These are phyloP conservation scores for Datisca glomerata DNA, from an alignment of 306 rosid genomes.

Conservation along the genomic window DNA sequence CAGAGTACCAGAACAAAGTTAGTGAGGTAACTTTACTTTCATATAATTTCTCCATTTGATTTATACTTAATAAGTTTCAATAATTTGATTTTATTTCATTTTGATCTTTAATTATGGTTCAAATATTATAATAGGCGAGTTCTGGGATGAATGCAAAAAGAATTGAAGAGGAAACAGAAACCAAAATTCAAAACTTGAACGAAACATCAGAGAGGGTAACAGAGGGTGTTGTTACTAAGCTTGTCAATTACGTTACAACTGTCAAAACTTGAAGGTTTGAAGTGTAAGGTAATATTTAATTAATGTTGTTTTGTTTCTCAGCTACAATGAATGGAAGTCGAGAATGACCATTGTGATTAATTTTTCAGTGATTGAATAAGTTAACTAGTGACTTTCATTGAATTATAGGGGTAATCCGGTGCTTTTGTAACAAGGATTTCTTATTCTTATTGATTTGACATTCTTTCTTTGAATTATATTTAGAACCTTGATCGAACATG, in stretches of 20 bases:
- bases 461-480: too few relatives aligned
- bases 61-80: background rate
- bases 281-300: too few relatives aligned
- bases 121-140: constrained; percentile 27
- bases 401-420: too few relatives aligned
- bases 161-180: constrained; percentile 61
- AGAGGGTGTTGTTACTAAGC: constrained; percentile 45
- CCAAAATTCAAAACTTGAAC: constrained; percentile 34
- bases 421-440: too few relatives aligned
- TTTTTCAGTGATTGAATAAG: too few relatives aligned
- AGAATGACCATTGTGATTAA: too few relatives aligned
- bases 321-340: too few relatives aligned
- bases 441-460: too few relatives aligned
- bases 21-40: constrained; percentile 38
- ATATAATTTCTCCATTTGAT: too few relatives aligned
- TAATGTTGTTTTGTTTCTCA: too few relatives aligned
- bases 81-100: background rate
- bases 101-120: background rate
- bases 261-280: constrained; percentile 32
- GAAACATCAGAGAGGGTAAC: constrained; percentile 33
- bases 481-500: too few relatives aligned
- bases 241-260: constrained; percentile 41
- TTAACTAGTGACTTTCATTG: too few relatives aligned
- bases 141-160: constrained; percentile 49
- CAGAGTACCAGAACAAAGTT: constrained; percentile 44